Evolutionary conservation across 1,139 yeast genomes (phyloP).

Genomic region (Cylindricascospora bacillispora): DNA sequence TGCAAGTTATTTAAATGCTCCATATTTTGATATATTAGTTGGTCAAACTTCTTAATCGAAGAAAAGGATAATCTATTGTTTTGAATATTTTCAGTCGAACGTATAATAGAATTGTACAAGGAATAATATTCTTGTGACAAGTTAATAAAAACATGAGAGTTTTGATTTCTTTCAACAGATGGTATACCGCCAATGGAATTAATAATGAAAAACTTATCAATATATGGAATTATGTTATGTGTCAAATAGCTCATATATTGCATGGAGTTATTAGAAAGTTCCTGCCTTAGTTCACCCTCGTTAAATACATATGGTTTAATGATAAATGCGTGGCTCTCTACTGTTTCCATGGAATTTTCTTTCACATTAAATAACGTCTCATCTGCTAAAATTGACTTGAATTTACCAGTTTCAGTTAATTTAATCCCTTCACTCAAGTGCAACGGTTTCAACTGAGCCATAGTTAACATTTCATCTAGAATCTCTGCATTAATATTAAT

Average conservation of each 20-base stretch:
- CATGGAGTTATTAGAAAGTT: conserved; percentile 9
- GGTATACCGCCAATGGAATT: conserved; percentile 88
- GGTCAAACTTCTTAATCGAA: conserved; percentile 11
- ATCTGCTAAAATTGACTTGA: conserved; percentile 10
- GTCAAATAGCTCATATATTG: conserved; percentile 15
- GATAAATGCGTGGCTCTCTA: too few relatives aligned
- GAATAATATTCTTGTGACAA: conserved; percentile 68
- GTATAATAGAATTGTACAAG: conserved; percentile 26
- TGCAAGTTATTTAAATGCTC: conserved; percentile 26
- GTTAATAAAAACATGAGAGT: conserved; percentile 82
- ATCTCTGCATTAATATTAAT: conserved; percentile 14
- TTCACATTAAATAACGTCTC: conserved; percentile 8
- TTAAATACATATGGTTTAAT: conserved; percentile 19
- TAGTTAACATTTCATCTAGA: conserved; percentile 14
- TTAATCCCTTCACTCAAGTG: conserved; percentile 13
- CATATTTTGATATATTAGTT: not conserved
- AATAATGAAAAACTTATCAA: conserved; percentile 71
- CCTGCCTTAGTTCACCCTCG: conserved; percentile 14
- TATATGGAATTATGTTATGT: conserved; percentile 30
- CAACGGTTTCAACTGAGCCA: conserved; percentile 16
- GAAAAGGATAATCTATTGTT: conserved; percentile 9
- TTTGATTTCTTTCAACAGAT: conserved; percentile 62
- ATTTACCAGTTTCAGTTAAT: conserved; percentile 7
- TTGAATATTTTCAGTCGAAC: conserved; percentile 6
- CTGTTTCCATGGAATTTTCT: conserved; percentile 9